phyloP scores from a whole-genome alignment of 164 flowering plant species.

The Umbilicus rupestris region DNA sequence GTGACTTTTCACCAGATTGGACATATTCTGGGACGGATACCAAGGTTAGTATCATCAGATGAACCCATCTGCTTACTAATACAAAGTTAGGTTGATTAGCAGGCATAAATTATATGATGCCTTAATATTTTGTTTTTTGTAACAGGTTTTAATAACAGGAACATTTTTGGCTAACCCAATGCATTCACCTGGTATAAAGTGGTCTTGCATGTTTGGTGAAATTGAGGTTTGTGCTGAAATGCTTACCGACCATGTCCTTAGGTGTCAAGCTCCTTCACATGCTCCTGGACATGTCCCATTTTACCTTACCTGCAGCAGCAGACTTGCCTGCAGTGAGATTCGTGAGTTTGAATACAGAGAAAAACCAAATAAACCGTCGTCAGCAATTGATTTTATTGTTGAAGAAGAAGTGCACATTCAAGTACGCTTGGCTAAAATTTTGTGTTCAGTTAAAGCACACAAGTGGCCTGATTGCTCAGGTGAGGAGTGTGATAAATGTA shows the following conservation, averaged over 20 bases:
- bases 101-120: not conserved
- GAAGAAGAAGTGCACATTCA: constrained; percentile 44
- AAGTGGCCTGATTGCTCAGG: constrained; percentile 30
- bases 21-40: constrained; percentile 44
- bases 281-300: constrained; percentile 60
- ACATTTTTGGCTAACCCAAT: constrained; percentile 33
- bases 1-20: constrained; percentile 67
- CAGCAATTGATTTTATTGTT: constrained; percentile 17
- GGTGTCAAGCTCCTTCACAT: constrained; percentile 60
- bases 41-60: constrained; percentile 28
- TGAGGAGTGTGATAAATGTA: constrained; percentile 39
- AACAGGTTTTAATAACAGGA: constrained; percentile 58
- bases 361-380: constrained; percentile 15
- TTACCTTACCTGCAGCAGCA: constrained; percentile 55
- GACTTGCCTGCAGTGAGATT: constrained; percentile 78
- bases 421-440: constrained; percentile 40
- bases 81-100: not conserved
- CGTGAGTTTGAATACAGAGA: constrained; percentile 60
- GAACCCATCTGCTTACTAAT: not conserved
- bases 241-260: constrained; percentile 31
- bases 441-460: constrained; percentile 22
- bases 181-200: constrained; percentile 19
- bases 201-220: constrained; percentile 91
- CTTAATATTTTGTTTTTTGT: not conserved
- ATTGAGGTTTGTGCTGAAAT: constrained; percentile 60